Evolutionary conservation across 177 flowering plant species (phyloP).

Genomic region (Vitis hybrid): DNA sequence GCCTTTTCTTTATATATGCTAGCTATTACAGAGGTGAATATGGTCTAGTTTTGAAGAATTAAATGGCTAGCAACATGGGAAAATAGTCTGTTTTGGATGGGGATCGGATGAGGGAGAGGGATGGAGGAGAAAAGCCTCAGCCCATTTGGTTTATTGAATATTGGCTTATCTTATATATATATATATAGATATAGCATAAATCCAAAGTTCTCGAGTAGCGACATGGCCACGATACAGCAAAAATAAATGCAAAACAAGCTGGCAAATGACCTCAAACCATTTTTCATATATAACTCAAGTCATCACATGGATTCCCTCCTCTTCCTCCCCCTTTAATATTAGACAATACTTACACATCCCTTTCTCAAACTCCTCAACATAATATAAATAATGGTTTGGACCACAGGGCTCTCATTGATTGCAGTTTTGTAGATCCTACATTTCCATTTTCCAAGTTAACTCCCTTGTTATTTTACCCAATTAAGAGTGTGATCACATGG

Average conservation of each 20-base stretch:
- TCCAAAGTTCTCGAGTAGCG: constrained; percentile 13
- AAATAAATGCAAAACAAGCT: constrained; percentile 14
- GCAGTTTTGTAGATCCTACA: constrained; percentile 3
- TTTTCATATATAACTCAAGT: constrained; percentile 1
- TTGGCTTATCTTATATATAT: not conserved
- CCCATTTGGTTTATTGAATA: not conserved
- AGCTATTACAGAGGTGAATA: not conserved
- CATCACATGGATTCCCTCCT: constrained; percentile 25
- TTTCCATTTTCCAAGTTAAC: constrained; percentile 6
- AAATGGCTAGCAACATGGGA: not conserved
- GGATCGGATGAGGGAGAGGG: not conserved
- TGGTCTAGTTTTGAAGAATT: not conserved
- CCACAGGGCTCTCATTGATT: constrained; percentile 9
- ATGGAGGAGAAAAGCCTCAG: not conserved
- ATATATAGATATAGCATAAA: constrained; percentile 4
- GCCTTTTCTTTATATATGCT: not conserved
- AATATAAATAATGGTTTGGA: not conserved
- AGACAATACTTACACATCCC: constrained; percentile 15
- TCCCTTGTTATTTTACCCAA: not conserved
- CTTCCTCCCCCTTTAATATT: not conserved
- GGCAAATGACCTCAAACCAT: constrained; percentile 18
- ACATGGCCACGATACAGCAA: constrained; percentile 16
- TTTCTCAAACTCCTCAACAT: constrained; percentile 9
- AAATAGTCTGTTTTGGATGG: not conserved
- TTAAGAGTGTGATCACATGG: not conserved